Conservation (phyloP, 208 protist genomes). For the Leishmania arabica region DNA sequence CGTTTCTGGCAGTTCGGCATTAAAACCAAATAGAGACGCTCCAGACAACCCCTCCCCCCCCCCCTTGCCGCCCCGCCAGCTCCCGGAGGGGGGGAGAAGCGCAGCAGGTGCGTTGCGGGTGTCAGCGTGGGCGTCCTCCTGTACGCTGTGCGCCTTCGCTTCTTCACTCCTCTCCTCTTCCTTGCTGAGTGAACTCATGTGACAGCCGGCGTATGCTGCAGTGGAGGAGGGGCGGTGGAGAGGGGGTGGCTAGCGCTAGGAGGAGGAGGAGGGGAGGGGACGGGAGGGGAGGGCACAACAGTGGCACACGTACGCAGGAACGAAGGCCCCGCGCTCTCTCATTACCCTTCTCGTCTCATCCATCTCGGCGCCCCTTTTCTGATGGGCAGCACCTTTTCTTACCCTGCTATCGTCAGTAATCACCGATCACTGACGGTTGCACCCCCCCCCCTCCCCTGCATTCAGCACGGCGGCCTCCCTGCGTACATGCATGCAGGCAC, state of each 20-base stretch:
- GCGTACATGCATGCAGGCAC: not conserved
- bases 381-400: not conserved
- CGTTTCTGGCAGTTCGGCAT: not conserved
- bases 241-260: too few relatives aligned
- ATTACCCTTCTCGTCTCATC: not conserved
- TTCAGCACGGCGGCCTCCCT: not conserved
- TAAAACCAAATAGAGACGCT: not conserved
- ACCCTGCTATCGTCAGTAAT: not conserved
- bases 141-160: not conserved
- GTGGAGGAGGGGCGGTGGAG: not conserved
- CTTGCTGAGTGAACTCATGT: not conserved
- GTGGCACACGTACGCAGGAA: not conserved
- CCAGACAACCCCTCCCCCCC: too few relatives aligned
- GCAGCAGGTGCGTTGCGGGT: not conserved
- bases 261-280: not conserved
- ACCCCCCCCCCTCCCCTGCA: not conserved
- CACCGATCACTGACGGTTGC: not conserved
- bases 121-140: not conserved
- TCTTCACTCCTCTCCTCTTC: not conserved
- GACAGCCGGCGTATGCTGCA: not conserved
- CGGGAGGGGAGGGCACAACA: not conserved
- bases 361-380: not conserved
- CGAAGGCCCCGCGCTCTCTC: not conserved
- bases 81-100: not conserved
- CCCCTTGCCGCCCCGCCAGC: not conserved